Conservation (phyloP, 2,329 filamentous ascomycete species). For the Dendryphion nanum region DNA sequence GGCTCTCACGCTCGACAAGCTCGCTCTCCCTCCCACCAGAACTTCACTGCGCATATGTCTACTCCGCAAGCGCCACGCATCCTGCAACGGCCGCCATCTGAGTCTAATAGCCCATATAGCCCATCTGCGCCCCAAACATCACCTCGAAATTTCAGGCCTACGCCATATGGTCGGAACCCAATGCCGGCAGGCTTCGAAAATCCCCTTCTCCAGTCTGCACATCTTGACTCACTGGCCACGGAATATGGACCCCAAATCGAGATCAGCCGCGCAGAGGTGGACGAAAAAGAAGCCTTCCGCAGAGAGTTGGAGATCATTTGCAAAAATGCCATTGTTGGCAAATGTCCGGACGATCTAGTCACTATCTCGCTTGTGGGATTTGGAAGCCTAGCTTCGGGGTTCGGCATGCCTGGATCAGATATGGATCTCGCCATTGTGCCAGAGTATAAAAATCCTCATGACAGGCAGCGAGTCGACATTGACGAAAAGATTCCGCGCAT, state of each 20-base stretch:
- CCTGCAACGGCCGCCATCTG: too few species aligned
- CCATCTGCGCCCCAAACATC: too few species aligned
- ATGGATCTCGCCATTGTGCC: constrained; percentile 84
- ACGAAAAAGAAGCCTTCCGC: constrained; percentile 71
- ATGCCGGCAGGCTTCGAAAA: constrained; percentile 9
- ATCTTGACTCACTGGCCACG: constrained; percentile 44
- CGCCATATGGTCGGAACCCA: too few species aligned
- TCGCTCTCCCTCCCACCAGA: too few species aligned
- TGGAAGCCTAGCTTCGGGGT: constrained; percentile 79
- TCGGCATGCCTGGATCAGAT: constrained; percentile 83
- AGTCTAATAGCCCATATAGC: too few species aligned
- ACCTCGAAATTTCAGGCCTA: too few species aligned
- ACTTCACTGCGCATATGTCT: too few species aligned
- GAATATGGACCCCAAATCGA: constrained; percentile 58
- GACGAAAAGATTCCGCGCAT: constrained; percentile 65
- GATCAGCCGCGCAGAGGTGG: constrained; percentile 63
- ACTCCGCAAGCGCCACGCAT: too few species aligned
- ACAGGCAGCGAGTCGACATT: constrained; percentile 42
- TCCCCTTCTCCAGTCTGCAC: constrained; percentile 37
- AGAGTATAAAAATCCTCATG: constrained; percentile 41
- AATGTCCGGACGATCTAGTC: constrained; percentile 47
- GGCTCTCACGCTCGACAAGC: too few species aligned
- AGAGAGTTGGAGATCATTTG: constrained; percentile 63
- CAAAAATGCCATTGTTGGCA: constrained; percentile 54
- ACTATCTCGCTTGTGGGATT: constrained; percentile 73